phyloP scores from a whole-genome alignment of 345 rosid genomes.

The Arabidopsis thaliana region TAIR10.1 NC_003074.8:14879001-14879500 shows the following conservation, averaged over 20 bases:
- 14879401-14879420: conserved; percentile 69
- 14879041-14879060: conserved; percentile 89
- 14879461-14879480: conserved; percentile 33
- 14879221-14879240: background rate
- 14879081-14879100: conserved; percentile 77
- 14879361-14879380: conserved; percentile 60
- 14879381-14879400: conserved; percentile 83
- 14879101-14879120: conserved; percentile 90
- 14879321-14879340: background rate
- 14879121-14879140: conserved; percentile 11
- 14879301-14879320: background rate
- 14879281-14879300: conserved; percentile 2
- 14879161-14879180: background rate
- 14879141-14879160: background rate
- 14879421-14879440: background rate
- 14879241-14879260: background rate
- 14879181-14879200: background rate
- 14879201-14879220: background rate
- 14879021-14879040: conserved; percentile 87
- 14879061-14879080: conserved; percentile 85
- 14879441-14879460: conserved; percentile 17
- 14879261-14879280: background rate
- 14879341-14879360: background rate
- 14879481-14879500: background rate
- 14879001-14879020: conserved; percentile 91